Evolutionary conservation across 305 asterid genomes (phyloP).

Genomic region (Fraxinus greggii): DNA sequence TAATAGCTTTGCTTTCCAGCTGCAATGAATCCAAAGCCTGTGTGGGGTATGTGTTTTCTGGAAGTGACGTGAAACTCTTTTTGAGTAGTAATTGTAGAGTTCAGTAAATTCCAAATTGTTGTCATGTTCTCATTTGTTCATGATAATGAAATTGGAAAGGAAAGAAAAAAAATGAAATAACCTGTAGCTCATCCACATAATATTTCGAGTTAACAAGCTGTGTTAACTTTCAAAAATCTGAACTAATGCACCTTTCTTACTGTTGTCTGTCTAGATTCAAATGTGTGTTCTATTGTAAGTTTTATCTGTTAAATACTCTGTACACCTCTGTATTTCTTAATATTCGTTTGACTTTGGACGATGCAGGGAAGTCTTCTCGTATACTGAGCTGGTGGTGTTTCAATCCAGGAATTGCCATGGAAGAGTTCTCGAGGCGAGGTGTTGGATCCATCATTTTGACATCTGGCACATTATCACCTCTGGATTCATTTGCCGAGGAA

Average conservation of each 20-base stretch:
- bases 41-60: not conserved
- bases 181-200: not conserved
- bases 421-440: slow-evolving; percentile 74
- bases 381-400: slow-evolving; percentile 99
- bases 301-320: not conserved
- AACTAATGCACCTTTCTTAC: not conserved
- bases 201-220: not conserved
- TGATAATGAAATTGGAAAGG: not conserved
- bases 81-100: not conserved
- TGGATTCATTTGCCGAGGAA: slow-evolving; percentile 98
- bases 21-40: not conserved
- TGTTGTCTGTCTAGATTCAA: not conserved
- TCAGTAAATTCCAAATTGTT: not conserved
- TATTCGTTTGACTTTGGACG: not conserved
- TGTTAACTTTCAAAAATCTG: not conserved
- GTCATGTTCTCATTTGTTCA: not conserved
- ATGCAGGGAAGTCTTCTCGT: slow-evolving; percentile 67
- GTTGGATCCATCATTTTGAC: slow-evolving; percentile 94
- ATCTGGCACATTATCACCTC: slow-evolving; percentile 96
- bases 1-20: not conserved
- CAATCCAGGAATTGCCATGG: slow-evolving; percentile 98
- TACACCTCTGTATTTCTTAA: not conserved
- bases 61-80: not conserved
- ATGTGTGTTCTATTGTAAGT: not conserved
- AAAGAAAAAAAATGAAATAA: not conserved